These are phyloP conservation scores for Solanum hybrid DNA, from an alignment of 305 asterid genomes.

Conservation along the genomic window DNA sequence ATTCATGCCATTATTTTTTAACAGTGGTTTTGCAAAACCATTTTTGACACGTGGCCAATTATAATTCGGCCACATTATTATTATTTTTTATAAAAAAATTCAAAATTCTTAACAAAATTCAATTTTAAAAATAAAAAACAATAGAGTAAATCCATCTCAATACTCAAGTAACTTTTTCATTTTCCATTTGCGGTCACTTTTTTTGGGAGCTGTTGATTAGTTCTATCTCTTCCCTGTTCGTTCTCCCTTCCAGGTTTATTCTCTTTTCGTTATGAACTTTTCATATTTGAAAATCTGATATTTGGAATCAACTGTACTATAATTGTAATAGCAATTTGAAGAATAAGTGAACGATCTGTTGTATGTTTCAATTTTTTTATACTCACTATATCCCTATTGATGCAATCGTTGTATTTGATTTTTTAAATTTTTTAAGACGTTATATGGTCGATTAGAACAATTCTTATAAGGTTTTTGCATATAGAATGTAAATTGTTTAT, in stretches of 20 bases:
- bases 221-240: background rate
- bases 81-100: too few species aligned
- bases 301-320: background rate
- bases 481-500: background rate
- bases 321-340: background rate
- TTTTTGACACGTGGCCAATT: too few species aligned
- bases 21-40: too few species aligned
- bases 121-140: too few species aligned
- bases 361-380: background rate
- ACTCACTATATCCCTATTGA: background rate
- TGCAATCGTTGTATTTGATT: background rate
- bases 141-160: background rate
- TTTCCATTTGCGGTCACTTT: background rate
- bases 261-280: background rate
- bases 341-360: background rate
- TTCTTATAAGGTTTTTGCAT: background rate
- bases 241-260: background rate
- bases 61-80: too few species aligned
- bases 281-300: background rate
- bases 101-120: too few species aligned
- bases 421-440: background rate
- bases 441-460: background rate
- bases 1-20: too few species aligned
- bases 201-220: background rate
- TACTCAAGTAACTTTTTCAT: background rate